These are phyloP conservation scores for Metschnikowia henanensis DNA, from an alignment of 805 yeast species.

Conservation along the genomic window DNA sequence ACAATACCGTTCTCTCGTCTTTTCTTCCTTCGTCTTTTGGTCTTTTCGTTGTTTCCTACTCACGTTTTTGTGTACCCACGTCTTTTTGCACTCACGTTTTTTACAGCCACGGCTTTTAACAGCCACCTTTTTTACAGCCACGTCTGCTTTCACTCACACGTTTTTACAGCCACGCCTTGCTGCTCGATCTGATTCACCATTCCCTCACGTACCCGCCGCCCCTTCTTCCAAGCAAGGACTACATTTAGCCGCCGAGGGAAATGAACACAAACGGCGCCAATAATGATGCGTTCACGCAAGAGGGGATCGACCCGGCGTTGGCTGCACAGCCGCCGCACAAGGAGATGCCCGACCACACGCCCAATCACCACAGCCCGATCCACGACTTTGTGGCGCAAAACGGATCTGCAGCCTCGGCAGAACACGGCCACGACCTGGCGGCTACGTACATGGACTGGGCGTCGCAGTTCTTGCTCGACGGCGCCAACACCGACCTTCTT, in stretches of 20 bases:
- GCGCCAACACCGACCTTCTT: conserved; percentile 26
- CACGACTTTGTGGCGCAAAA: conserved; percentile 1
- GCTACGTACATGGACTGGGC: conserved; percentile 31
- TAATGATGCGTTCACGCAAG: conserved; percentile 3
- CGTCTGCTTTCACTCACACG: too few species aligned
- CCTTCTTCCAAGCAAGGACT: neutral
- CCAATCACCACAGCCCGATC: conserved; percentile 3
- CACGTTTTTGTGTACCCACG: too few species aligned
- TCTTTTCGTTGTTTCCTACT: too few species aligned
- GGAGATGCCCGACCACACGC: conserved; percentile 1
- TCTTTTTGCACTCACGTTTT: too few species aligned
- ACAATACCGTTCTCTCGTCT: too few species aligned
- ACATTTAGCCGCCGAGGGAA: neutral
- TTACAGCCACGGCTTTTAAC: too few species aligned
- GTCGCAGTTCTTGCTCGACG: conserved; percentile 32
- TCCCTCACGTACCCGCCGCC: neutral
- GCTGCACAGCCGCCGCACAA: neutral
- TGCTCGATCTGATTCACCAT: neutral
- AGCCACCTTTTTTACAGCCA: too few species aligned
- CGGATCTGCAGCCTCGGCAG: neutral
- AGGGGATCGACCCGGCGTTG: conserved; percentile 1
- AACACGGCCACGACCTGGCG: conserved; percentile 2
- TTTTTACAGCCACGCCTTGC: too few species aligned
- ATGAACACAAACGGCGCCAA: conserved; percentile 7
- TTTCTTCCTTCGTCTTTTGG: too few species aligned